These are phyloP conservation scores for Crotalaria pallida DNA, from an alignment of 306 rosid genomes.

Conservation along the genomic window DNA sequence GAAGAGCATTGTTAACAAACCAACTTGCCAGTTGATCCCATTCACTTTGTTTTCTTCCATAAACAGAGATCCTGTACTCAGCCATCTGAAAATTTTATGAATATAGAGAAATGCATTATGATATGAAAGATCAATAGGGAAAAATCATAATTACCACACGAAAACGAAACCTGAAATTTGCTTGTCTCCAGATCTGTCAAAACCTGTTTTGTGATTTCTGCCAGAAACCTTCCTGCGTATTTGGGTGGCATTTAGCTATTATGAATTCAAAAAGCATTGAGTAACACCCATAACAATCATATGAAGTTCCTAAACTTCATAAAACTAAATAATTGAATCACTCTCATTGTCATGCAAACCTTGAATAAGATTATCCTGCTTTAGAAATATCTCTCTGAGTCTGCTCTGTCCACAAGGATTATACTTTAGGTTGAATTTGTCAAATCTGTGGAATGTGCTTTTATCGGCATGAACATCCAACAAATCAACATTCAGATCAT, in stretches of 20 bases:
- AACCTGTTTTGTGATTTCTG: slow-evolving; percentile 83
- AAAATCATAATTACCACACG: neutral
- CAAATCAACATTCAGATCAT: slow-evolving; percentile 85
- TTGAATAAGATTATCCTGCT: slow-evolving; percentile 94
- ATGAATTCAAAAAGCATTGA: slow-evolving; percentile 11
- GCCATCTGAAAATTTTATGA: slow-evolving; percentile 65
- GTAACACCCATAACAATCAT: slow-evolving; percentile 6
- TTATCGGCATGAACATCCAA: slow-evolving; percentile 94
- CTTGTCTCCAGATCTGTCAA: slow-evolving; percentile 76
- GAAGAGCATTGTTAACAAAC: slow-evolving; percentile 75
- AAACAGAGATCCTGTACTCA: slow-evolving; percentile 83
- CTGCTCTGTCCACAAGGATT: slow-evolving; percentile 97
- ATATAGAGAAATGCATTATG: slow-evolving; percentile 3
- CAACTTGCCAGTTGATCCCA: slow-evolving; percentile 96
- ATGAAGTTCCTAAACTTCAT: slow-evolving; percentile 4
- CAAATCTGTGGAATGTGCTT: slow-evolving; percentile 91
- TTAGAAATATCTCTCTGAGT: slow-evolving; percentile 87
- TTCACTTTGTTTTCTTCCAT: slow-evolving; percentile 91
- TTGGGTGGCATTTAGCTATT: slow-evolving; percentile 13
- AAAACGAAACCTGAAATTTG: slow-evolving; percentile 67
- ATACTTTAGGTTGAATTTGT: slow-evolving; percentile 89
- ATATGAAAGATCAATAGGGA: neutral
- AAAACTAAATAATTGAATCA: slow-evolving; percentile 4
- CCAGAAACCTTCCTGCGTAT: slow-evolving; percentile 72
- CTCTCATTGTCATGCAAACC: slow-evolving; percentile 43